Evolutionary conservation across 345 rosid species (phyloP).

Genomic region (Xanthoceras sorbifolium): DNA sequence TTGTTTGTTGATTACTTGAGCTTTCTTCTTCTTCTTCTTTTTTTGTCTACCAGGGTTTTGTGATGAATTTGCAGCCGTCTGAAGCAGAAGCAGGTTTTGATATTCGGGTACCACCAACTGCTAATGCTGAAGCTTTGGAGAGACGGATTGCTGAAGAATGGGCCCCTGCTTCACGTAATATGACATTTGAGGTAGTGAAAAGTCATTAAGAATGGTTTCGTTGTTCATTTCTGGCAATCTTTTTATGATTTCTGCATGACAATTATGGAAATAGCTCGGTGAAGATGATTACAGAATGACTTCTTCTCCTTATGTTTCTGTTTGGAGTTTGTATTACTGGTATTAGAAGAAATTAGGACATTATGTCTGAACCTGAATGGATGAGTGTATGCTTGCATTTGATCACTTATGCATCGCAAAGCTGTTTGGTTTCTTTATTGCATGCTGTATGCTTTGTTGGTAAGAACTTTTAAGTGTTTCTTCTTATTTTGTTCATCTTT

Average conservation of each 20-base stretch:
- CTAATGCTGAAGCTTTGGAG: constrained; percentile 70
- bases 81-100: constrained; percentile 99
- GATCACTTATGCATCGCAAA: neutral
- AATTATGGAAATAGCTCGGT: neutral
- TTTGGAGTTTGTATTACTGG: neutral
- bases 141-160: constrained; percentile 90
- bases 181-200: constrained; percentile 90
- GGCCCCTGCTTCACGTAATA: constrained; percentile 90
- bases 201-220: constrained; percentile 1
- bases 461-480: neutral
- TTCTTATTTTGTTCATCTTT: neutral
- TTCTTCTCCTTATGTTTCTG: neutral
- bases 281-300: neutral
- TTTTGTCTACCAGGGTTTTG: constrained; percentile 65
- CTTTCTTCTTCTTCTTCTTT: constrained; percentile 12
- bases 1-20: neutral
- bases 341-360: neutral
- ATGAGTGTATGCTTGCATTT: neutral
- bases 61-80: constrained; percentile 96
- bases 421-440: neutral
- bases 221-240: too few species aligned
- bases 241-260: neutral
- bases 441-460: neutral
- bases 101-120: constrained; percentile 77
- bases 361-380: neutral